Percentiles rank a stretch among this genome's conserved stretches.
Evolutionary conservation across 2,329 filamentous ascomycete species (phyloP).

Genomic region (Aspergillus piperis): DNA sequence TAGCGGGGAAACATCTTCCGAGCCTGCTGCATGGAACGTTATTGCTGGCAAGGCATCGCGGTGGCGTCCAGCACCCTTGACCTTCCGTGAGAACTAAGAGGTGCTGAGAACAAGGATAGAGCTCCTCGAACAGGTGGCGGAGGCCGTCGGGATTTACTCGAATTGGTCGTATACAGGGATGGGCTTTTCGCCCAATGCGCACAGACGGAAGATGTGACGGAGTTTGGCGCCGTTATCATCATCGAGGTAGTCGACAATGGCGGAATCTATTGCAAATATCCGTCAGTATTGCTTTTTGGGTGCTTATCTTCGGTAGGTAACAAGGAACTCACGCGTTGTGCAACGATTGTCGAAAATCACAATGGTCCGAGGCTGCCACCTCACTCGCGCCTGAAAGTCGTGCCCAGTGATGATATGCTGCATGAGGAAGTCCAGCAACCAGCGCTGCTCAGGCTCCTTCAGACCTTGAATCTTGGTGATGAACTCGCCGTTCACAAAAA

Average conservation of each 20-base stretch:
- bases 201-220: slow-evolving; percentile 54
- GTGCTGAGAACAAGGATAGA: background rate
- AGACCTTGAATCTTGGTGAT: slow-evolving; percentile 51
- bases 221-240: slow-evolving; percentile 50
- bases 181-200: slow-evolving; percentile 52
- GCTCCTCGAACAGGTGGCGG: background rate
- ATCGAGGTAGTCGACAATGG: slow-evolving; percentile 52
- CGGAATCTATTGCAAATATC: slow-evolving; percentile 43
- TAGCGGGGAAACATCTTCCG: background rate
- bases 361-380: slow-evolving; percentile 53
- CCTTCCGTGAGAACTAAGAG: background rate
- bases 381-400: slow-evolving; percentile 51
- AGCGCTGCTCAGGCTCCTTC: slow-evolving; percentile 50
- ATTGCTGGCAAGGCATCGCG: background rate
- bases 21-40: background rate
- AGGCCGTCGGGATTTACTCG: slow-evolving; percentile 20
- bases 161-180: slow-evolving; percentile 46
- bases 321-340: slow-evolving; percentile 46
- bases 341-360: slow-evolving; percentile 55
- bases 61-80: background rate
- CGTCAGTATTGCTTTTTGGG: slow-evolving; percentile 1
- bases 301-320: slow-evolving; percentile 16
- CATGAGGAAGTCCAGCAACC: slow-evolving; percentile 51
- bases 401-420: slow-evolving; percentile 50
- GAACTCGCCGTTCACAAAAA: slow-evolving; percentile 54